These are phyloP conservation scores for Penicillium riverlandense DNA, from an alignment of 495 filamentous ascomycete species.

Conservation along the genomic window DNA sequence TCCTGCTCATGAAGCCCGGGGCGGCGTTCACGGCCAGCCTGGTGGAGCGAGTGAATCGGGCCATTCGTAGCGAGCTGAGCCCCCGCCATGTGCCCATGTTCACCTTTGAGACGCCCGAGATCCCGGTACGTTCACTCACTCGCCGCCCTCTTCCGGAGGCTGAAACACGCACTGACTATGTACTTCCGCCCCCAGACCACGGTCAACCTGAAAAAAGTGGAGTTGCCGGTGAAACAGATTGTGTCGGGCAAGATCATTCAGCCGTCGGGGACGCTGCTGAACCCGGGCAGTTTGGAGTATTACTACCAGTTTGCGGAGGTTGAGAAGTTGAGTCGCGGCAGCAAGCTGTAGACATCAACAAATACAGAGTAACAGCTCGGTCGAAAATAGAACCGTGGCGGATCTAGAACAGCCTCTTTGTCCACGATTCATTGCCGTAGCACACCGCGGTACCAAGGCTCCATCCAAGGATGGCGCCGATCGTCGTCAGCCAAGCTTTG, in stretches of 20 bases:
- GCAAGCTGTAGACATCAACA: conserved; percentile 8
- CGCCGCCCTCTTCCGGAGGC: too few relatives aligned
- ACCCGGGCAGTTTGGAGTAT: conserved; percentile 65
- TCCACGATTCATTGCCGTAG: too few relatives aligned
- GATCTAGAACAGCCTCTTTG: too few relatives aligned
- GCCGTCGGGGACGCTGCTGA: conserved; percentile 68
- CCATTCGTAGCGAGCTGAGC: conserved; percentile 42
- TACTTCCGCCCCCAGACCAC: conserved; percentile 48
- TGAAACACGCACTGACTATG: too few relatives aligned
- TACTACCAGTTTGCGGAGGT: conserved; percentile 78
- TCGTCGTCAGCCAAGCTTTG: conserved; percentile 17
- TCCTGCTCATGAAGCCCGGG: conserved; percentile 59
- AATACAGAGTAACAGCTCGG: too few relatives aligned
- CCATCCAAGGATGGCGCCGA: neutral
- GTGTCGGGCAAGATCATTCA: conserved; percentile 68
- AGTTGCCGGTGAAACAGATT: conserved; percentile 79
- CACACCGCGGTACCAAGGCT: too few relatives aligned
- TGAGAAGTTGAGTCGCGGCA: conserved; percentile 46
- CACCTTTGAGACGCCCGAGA: conserved; percentile 56
- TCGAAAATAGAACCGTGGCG: too few relatives aligned
- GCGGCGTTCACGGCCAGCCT: conserved; percentile 37
- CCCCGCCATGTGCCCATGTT: too few relatives aligned
- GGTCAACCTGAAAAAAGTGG: conserved; percentile 80
- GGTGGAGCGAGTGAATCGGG: conserved; percentile 48
- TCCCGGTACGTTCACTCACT: conserved; percentile 55